Conservation (phyloP, 805 yeast species). For the Suhomyces canberraensis region DNA sequence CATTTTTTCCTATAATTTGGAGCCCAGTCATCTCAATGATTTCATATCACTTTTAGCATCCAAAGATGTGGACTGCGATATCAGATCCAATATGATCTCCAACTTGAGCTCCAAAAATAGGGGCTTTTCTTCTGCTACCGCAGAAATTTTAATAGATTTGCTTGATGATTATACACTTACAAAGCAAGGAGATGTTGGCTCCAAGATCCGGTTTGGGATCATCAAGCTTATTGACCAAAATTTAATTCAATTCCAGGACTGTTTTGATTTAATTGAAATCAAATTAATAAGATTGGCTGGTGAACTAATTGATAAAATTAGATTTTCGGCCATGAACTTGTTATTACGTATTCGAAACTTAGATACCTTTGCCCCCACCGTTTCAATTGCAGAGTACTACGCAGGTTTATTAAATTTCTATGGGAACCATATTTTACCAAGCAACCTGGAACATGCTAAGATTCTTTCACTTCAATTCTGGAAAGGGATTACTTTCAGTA, state of each 20-base stretch:
- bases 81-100: constrained; percentile 24
- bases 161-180: constrained; percentile 78
- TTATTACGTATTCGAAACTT: constrained; percentile 21
- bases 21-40: constrained; percentile 10
- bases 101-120: constrained; percentile 16
- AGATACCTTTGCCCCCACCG: not conserved
- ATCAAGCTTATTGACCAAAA: constrained; percentile 38
- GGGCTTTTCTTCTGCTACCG: constrained; percentile 5
- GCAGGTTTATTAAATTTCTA: constrained; percentile 6
- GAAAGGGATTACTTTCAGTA: constrained; percentile 52
- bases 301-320: constrained; percentile 59
- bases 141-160: constrained; percentile 18
- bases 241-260: constrained; percentile 6
- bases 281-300: constrained; percentile 55
- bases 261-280: constrained; percentile 15
- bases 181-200: constrained; percentile 90
- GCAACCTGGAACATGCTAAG: constrained; percentile 1
- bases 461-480: constrained; percentile 40
- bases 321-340: constrained; percentile 42
- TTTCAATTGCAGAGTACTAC: constrained; percentile 3
- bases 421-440: not conserved
- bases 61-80: constrained; percentile 23
- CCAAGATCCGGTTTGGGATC: constrained; percentile 57
- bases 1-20: constrained; percentile 25
- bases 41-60: constrained; percentile 26